Evolutionary conservation across 1,139 yeast genomes (phyloP).

Genomic region (Debaryomyces nepalensis): DNA sequence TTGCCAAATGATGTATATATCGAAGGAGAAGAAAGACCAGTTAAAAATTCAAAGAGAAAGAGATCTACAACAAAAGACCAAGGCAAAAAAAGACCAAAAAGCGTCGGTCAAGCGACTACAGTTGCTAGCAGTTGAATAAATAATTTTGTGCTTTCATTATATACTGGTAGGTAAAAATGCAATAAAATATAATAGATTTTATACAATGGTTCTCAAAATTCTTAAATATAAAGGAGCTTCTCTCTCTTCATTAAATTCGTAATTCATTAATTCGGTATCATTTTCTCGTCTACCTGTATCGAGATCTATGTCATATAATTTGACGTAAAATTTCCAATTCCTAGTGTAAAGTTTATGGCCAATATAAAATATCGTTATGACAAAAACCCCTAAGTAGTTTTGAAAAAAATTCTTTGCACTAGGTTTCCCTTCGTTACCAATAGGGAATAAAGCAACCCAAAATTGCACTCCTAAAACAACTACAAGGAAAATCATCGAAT

Average conservation of each 20-base stretch:
- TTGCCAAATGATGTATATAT: constrained; percentile 83
- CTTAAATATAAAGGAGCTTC: constrained; percentile 15
- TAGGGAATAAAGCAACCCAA: constrained; percentile 45
- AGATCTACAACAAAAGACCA: constrained; percentile 20
- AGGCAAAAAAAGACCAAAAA: constrained; percentile 24
- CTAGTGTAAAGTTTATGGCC: constrained; percentile 39
- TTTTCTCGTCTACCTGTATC: constrained; percentile 38
- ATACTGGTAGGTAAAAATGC: neutral
- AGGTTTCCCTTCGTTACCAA: constrained; percentile 30
- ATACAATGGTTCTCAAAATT: constrained; percentile 19
- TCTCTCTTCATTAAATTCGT: constrained; percentile 29
- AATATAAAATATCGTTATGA: constrained; percentile 36
- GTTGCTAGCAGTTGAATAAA: constrained; percentile 15
- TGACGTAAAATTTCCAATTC: constrained; percentile 38
- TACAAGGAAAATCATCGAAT: constrained; percentile 35
- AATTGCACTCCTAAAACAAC: constrained; percentile 41
- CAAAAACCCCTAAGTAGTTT: constrained; percentile 42
- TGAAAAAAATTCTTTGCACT: constrained; percentile 40
- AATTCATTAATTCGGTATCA: constrained; percentile 29
- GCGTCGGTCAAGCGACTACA: constrained; percentile 18
- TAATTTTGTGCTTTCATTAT: constrained; percentile 5
- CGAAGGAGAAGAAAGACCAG: constrained; percentile 79
- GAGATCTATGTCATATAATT: constrained; percentile 35
- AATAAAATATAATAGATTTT: constrained; percentile 3
- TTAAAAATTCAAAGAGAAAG: constrained; percentile 46